phyloP scores from a whole-genome alignment of 2,329 filamentous ascomycete species.

The Colletotrichum cuscutae region DNA sequence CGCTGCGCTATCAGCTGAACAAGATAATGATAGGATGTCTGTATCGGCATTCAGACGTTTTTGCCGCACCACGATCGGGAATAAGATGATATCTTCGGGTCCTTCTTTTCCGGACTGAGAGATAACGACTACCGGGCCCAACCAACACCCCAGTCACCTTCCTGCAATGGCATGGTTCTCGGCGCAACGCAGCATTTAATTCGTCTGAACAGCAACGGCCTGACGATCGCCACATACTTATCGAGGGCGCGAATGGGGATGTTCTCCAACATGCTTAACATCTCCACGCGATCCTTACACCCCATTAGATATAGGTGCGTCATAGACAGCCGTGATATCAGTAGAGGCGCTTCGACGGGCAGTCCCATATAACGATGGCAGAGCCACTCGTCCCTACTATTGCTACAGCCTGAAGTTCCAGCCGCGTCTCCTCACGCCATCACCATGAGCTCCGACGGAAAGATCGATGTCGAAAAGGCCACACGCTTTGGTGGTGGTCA shows the following conservation, averaged over 20 bases:
- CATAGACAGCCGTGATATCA: neutral
- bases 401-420: too few relatives aligned
- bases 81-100: slow-evolving; percentile 5
- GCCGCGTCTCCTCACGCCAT: neutral
- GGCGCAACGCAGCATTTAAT: neutral
- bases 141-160: slow-evolving; percentile 11
- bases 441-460: slow-evolving; percentile 5
- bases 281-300: neutral
- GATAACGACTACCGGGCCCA: slow-evolving; percentile 23
- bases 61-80: neutral
- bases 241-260: neutral
- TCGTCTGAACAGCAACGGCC: neutral
- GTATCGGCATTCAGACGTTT: neutral
- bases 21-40: neutral
- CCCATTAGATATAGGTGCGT: neutral
- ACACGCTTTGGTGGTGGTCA: neutral
- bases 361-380: neutral
- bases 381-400: too few relatives aligned
- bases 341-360: neutral
- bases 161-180: slow-evolving; percentile 8
- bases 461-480: slow-evolving; percentile 13
- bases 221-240: slow-evolving; percentile 15
- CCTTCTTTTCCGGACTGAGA: slow-evolving; percentile 13
- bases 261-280: neutral
- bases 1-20: neutral